Percentiles rank a stretch among this genome's conserved stretches.
phyloP scores from a whole-genome alignment of 176 grass and related monocot genomes.

The Bothriochloa decipiens region DNA sequence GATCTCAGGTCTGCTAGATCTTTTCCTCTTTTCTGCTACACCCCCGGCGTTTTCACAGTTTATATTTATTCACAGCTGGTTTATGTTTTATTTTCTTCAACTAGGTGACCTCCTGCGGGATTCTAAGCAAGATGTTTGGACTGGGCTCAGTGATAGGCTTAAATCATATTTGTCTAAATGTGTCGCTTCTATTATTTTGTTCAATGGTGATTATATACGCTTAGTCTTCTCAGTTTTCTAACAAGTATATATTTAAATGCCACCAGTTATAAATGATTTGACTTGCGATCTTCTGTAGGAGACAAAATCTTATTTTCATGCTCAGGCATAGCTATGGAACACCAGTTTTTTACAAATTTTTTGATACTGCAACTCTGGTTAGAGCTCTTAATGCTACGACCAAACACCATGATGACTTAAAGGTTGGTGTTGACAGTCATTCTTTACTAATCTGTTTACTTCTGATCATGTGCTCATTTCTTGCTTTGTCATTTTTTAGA shows the following conservation, averaged over 20 bases:
- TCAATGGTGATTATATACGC: background rate
- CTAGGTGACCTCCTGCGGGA: background rate
- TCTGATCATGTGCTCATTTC: background rate
- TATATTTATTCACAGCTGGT: conserved; percentile 10
- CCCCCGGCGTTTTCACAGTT: background rate
- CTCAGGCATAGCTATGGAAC: conserved; percentile 11
- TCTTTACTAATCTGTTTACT: conserved; percentile 1
- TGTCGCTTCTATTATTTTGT: background rate
- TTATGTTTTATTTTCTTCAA: conserved; percentile 3
- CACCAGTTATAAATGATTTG: background rate
- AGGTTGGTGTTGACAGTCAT: conserved; percentile 8
- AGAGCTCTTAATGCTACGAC: background rate
- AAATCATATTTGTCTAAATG: background rate
- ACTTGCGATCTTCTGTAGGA: background rate
- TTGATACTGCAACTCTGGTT: background rate
- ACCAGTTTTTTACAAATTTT: background rate
- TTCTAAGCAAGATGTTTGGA: background rate
- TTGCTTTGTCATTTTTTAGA: background rate
- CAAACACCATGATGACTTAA: background rate
- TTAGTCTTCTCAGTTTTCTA: background rate
- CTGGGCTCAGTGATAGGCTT: background rate
- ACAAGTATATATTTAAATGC: background rate
- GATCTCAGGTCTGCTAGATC: conserved; percentile 7
- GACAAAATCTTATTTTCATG: conserved; percentile 3
- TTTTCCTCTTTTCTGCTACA: conserved; percentile 1